Conservation (phyloP, 1,284 basidiomycete genomes). For the Fomitiporia mediterranea region DNA sequence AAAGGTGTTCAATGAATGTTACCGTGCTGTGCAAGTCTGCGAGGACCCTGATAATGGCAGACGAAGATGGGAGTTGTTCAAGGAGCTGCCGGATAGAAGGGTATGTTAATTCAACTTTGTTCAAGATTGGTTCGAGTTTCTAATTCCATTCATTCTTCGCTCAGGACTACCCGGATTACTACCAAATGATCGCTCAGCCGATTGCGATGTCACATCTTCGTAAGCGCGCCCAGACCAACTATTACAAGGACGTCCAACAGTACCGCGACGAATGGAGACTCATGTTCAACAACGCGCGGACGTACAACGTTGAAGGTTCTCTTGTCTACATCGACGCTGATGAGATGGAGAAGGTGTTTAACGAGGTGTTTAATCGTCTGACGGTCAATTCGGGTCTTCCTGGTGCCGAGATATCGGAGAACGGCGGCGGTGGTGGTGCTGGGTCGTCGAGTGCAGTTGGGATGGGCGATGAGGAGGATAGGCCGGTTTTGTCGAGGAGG, state of each 20-base stretch:
- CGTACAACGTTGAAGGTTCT: conserved; percentile 84
- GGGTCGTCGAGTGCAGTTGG: conserved; percentile 51
- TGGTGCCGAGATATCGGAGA: conserved; percentile 51
- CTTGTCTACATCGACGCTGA: conserved; percentile 94
- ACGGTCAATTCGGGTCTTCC: conserved; percentile 67
- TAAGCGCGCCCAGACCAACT: conserved; percentile 69
- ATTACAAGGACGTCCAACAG: conserved; percentile 72
- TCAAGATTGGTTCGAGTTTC: conserved; percentile 1
- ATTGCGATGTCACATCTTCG: conserved; percentile 88
- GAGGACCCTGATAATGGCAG: conserved; percentile 65
- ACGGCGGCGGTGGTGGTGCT: conserved; percentile 48
- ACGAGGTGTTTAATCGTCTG: conserved; percentile 53
- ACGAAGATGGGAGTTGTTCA: conserved; percentile 81
- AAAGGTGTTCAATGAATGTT: conserved; percentile 77
- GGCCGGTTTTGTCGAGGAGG: conserved; percentile 42
- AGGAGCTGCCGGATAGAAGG: conserved; percentile 71
- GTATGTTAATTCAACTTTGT: conserved; percentile 32
- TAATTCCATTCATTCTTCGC: too few species aligned
- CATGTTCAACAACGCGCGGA: conserved; percentile 92
- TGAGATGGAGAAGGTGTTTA: conserved; percentile 85
- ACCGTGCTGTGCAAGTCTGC: conserved; percentile 73
- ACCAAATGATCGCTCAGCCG: conserved; percentile 70
- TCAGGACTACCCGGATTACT: conserved; percentile 90
- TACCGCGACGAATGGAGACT: conserved; percentile 82
- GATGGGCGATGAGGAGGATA: conserved; percentile 63